A percentile compares a stretch with the other conserved stretches of the same genome.
phyloP scores from a whole-genome alignment of 2,329 filamentous ascomycete species.

The Tolypocladium guangdongense region DNA sequence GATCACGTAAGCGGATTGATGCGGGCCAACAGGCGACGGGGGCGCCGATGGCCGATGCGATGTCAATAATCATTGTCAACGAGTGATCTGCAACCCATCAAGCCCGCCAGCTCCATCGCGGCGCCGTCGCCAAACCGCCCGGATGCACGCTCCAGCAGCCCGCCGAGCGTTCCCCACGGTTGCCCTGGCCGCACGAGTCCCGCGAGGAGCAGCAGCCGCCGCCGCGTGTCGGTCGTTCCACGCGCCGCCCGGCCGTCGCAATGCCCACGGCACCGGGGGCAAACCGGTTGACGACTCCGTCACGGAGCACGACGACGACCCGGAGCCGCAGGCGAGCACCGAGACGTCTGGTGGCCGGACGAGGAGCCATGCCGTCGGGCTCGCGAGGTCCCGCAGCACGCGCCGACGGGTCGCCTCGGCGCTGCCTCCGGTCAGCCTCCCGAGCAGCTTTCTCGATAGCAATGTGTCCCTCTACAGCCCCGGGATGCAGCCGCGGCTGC shows the following conservation, averaged over 20 bases:
- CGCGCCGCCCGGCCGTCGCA: constrained; percentile 9
- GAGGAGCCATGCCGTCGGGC: constrained; percentile 12
- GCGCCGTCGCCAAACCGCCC: constrained; percentile 12
- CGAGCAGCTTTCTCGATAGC: constrained; percentile 42
- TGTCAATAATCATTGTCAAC: no score
- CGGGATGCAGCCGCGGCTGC: constrained; percentile 16
- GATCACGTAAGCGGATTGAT: neutral
- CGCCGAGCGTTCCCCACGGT: constrained; percentile 16
- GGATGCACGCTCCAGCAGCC: constrained; percentile 20
- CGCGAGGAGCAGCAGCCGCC: constrained; percentile 8
- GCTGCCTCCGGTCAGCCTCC: constrained; percentile 42
- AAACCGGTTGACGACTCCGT: constrained; percentile 16
- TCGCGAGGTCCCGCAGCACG: constrained; percentile 19
- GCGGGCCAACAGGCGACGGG: neutral
- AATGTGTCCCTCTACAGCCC: constrained; percentile 29
- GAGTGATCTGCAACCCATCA: neutral
- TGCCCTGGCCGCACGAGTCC: constrained; percentile 12
- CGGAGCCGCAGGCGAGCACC: constrained; percentile 15
- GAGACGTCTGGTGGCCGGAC: constrained; percentile 16
- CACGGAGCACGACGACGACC: constrained; percentile 15
- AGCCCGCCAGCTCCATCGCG: neutral
- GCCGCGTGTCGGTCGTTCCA: constrained; percentile 10
- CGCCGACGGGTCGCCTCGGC: constrained; percentile 24
- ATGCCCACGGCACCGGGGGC: constrained; percentile 10
- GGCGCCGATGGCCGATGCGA: no score